These are phyloP conservation scores for Fusarium globosum DNA, from an alignment of 2,329 filamentous ascomycete species.

Conservation along the genomic window DNA sequence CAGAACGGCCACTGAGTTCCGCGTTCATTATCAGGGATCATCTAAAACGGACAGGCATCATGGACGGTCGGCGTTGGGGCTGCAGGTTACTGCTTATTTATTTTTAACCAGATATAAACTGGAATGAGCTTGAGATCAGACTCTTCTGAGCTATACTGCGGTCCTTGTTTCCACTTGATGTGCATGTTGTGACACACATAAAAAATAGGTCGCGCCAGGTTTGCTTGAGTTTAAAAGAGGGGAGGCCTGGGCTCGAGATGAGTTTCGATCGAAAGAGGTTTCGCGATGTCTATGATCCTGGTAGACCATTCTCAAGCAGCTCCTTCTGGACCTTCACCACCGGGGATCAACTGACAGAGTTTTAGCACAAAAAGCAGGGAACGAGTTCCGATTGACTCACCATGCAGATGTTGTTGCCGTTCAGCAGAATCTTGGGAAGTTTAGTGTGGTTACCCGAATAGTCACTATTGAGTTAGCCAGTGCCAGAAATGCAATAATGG, in stretches of 20 bases:
- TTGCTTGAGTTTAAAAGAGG: neutral
- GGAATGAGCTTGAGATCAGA: constrained; percentile 33
- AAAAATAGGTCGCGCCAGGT: neutral
- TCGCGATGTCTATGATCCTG: constrained; percentile 9
- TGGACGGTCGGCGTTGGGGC: constrained; percentile 44
- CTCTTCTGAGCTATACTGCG: constrained; percentile 21
- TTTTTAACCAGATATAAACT: constrained; percentile 30
- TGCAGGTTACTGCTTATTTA: constrained; percentile 38
- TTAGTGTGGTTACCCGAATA: constrained; percentile 89
- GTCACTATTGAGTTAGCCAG: constrained; percentile 70
- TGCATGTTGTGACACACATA: constrained; percentile 5
- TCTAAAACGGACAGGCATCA: constrained; percentile 31
- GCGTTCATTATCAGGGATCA: constrained; percentile 11
- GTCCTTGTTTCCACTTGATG: constrained; percentile 16
- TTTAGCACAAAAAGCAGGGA: constrained; percentile 15
- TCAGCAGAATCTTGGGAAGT: constrained; percentile 92
- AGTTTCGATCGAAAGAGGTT: constrained; percentile 9
- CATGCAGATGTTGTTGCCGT: constrained; percentile 99
- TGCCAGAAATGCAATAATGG: neutral
- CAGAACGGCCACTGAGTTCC: constrained; percentile 50
- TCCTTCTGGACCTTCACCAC: constrained; percentile 74
- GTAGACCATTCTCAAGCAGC: constrained; percentile 34
- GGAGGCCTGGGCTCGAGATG: neutral
- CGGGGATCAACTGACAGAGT: constrained; percentile 74
- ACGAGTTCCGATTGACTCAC: constrained; percentile 62